phyloP scores from a whole-genome alignment of 2,329 filamentous ascomycete genomes.

The Phaeomoniella chlamydospora region DNA sequence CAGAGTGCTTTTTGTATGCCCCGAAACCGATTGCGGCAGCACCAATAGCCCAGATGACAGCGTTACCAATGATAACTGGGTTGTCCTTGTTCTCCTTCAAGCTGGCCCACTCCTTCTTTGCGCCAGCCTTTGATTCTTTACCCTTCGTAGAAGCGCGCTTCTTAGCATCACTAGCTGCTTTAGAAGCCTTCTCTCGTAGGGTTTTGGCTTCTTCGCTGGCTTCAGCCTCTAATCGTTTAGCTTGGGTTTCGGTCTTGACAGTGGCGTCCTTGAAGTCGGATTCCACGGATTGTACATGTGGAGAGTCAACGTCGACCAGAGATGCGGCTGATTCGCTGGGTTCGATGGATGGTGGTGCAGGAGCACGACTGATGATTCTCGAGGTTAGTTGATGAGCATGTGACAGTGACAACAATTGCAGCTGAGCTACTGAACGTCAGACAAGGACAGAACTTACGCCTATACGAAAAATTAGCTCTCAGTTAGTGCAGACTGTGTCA shows the following conservation, averaged over 20 bases:
- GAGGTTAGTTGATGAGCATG: neutral
- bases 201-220: constrained; percentile 14
- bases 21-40: constrained; percentile 28
- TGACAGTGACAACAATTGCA: neutral
- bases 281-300: constrained; percentile 27
- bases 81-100: constrained; percentile 26
- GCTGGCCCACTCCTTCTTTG: constrained; percentile 12
- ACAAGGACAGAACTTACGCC: constrained; percentile 18
- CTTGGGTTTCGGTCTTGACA: constrained; percentile 30
- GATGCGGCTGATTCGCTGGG: constrained; percentile 23
- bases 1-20: constrained; percentile 30
- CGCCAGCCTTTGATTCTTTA: constrained; percentile 13
- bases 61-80: constrained; percentile 32
- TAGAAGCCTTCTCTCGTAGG: constrained; percentile 12
- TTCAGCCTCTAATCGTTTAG: constrained; percentile 27
- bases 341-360: constrained; percentile 21
- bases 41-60: constrained; percentile 23
- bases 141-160: constrained; percentile 13
- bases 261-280: constrained; percentile 24
- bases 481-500: constrained; percentile 6
- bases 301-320: constrained; percentile 31
- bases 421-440: neutral
- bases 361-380: constrained; percentile 24
- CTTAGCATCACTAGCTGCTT: constrained; percentile 17
- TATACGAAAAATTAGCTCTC: constrained; percentile 5